Evolutionary conservation across 768 basidiomycete species (phyloP), one percentile per base, ranked within the genome.

Genomic region (Suillus occidentalis): DNA sequence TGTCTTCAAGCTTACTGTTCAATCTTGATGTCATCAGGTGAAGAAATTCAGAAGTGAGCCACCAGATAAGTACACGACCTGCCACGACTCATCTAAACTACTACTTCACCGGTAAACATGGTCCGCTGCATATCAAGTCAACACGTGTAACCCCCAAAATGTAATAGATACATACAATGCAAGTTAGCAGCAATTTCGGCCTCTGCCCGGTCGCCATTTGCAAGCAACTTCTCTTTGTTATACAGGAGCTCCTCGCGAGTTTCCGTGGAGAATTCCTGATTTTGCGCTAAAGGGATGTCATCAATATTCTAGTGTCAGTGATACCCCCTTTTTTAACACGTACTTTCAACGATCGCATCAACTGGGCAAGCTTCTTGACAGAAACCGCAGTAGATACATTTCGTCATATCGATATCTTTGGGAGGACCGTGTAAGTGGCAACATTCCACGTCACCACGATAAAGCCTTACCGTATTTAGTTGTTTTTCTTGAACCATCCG

Each of bases 301-400:
- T 34, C 7, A 20, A 56, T 69, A 58, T 50, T 52, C 47, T 25
- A 39, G 65, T 53, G 39, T 42, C 31, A 65, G 63, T 34, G 62
- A 61, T 52, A 63, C 40, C 53, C 66, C 57, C 70, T 62, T 60
- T 31, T 34, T 55, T 31, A 31, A 60, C 49, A 81, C 94, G 69
- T 75, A 97, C 96, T 97, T 83, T 99, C 97, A 62, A 99, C 97
- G 71, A 99, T 99, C 65, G 97, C 97, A 79, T 99, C 97, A 64
- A 99, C 97, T 2, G 97, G 97, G 77, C 97, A 99, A 37, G 97
- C 97, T 80, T 99, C 97, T 79, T 99, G 97, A 78, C 97, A 99
- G 84, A 98, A 99, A 62, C 97, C 97, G 79, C 97, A 99, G 83
- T 99, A 99, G 73, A 99, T 99, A 80, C 97, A 99, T 84, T 96